These are phyloP conservation scores for Paraphaeosphaeria sporulosa DNA, from an alignment of 2,329 filamentous ascomycete species.

Conservation along the genomic window DNA sequence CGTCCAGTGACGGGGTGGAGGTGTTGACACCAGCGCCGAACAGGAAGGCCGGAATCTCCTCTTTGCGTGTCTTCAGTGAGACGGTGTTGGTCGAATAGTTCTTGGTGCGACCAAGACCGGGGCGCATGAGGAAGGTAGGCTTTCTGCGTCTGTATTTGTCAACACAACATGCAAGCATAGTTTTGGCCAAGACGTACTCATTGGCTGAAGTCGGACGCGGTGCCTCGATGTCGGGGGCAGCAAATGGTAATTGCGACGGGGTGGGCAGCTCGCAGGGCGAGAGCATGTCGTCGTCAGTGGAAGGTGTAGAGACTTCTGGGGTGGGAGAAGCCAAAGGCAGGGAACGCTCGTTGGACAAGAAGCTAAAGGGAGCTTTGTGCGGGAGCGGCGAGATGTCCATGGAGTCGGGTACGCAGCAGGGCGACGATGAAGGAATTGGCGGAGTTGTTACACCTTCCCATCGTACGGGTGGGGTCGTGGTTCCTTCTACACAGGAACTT, in stretches of 20 bases:
- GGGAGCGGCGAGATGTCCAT: constrained; percentile 94
- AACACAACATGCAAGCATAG: constrained; percentile 20
- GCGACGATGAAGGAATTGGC: constrained; percentile 83
- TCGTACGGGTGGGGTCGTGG: constrained; percentile 55
- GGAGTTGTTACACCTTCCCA: constrained; percentile 81
- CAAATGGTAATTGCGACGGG: constrained; percentile 33
- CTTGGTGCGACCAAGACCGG: constrained; percentile 78
- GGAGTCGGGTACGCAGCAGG: constrained; percentile 72
- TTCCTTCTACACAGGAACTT: constrained; percentile 46
- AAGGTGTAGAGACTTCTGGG: constrained; percentile 58
- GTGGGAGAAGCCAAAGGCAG: constrained; percentile 73
- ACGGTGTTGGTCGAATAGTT: constrained; percentile 74
- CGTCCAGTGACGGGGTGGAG: constrained; percentile 73
- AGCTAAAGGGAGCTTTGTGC: constrained; percentile 77
- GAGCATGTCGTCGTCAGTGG: constrained; percentile 56
- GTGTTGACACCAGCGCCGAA: constrained; percentile 69
- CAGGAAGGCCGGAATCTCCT: constrained; percentile 75
- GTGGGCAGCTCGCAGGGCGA: constrained; percentile 43
- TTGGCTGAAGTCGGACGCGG: constrained; percentile 45
- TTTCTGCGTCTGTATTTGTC: constrained; percentile 41
- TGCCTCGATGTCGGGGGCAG: constrained; percentile 39
- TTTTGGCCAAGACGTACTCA: constrained; percentile 39
- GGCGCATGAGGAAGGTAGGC: constrained; percentile 70
- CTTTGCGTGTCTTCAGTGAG: constrained; percentile 64
- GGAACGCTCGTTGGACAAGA: constrained; percentile 64